Conservation (phyloP, 441 rosid species). For the Omphalea diandra region DNA sequence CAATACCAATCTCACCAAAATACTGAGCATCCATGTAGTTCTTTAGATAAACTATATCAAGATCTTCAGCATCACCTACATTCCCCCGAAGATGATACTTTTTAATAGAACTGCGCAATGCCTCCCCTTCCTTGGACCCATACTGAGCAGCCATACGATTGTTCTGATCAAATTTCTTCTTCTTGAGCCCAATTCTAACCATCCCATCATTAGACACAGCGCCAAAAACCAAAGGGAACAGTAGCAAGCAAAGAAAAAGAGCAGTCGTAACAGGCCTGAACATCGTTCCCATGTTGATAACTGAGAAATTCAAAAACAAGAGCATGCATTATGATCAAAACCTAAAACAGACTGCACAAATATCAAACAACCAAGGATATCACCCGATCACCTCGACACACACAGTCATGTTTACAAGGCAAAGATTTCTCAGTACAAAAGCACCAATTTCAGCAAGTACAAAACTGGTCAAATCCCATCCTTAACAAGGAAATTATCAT, state of each 20-base stretch:
- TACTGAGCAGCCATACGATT: slow-evolving; percentile 46
- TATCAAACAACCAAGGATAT: background rate
- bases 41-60: slow-evolving; percentile 57
- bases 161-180: slow-evolving; percentile 52
- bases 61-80: slow-evolving; percentile 43
- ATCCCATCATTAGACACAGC: slow-evolving; percentile 46
- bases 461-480: no score
- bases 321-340: background rate
- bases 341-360: background rate
- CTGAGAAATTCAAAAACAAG: slow-evolving; percentile 12
- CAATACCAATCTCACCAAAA: slow-evolving; percentile 79
- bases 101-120: slow-evolving; percentile 39
- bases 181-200: slow-evolving; percentile 64
- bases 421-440: background rate
- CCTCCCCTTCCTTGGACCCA: slow-evolving; percentile 47
- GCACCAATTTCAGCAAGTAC: background rate
- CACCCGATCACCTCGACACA: background rate
- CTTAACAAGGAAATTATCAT: background rate
- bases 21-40: slow-evolving; percentile 90
- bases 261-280: slow-evolving; percentile 23
- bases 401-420: background rate
- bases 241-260: slow-evolving; percentile 42
- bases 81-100: slow-evolving; percentile 42
- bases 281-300: slow-evolving; percentile 45
- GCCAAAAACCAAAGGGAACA: slow-evolving; percentile 42